A percentile compares a stretch with the other conserved stretches of the same genome.
Evolutionary conservation across 148 eudicot species (phyloP).

Genomic region (Camellia lanceoleosa): DNA sequence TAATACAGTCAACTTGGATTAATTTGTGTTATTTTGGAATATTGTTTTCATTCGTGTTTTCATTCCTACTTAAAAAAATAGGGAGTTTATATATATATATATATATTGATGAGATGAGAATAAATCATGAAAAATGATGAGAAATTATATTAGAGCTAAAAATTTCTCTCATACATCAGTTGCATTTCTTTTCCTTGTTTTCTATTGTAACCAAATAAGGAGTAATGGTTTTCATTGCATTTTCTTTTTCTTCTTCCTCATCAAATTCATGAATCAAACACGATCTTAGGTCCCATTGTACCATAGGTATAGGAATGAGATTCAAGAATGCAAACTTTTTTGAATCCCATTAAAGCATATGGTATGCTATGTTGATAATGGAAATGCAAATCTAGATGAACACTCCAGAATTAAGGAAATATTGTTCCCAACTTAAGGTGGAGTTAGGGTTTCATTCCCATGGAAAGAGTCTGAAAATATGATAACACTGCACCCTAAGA

Average conservation of each 20-base stretch:
- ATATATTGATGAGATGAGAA: background rate
- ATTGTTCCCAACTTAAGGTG: too few species aligned
- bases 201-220: background rate
- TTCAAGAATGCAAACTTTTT: background rate
- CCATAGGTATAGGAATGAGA: background rate
- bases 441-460: too few species aligned
- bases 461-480: too few species aligned
- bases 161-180: background rate
- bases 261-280: background rate
- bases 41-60: background rate
- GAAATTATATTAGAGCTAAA: background rate
- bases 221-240: background rate
- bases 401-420: background rate
- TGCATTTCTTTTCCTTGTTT: background rate
- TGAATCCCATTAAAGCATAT: background rate
- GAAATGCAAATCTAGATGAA: background rate
- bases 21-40: background rate
- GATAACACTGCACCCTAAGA: too few species aligned
- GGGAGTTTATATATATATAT: background rate
- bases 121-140: background rate
- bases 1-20: background rate
- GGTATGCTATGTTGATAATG: background rate
- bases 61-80: background rate
- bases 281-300: background rate
- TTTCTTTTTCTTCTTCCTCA: background rate